These are phyloP conservation scores for Coemansia sp. DNA, from an alignment of 192 early-diverging fungal genomes.

Conservation along the genomic window DNA sequence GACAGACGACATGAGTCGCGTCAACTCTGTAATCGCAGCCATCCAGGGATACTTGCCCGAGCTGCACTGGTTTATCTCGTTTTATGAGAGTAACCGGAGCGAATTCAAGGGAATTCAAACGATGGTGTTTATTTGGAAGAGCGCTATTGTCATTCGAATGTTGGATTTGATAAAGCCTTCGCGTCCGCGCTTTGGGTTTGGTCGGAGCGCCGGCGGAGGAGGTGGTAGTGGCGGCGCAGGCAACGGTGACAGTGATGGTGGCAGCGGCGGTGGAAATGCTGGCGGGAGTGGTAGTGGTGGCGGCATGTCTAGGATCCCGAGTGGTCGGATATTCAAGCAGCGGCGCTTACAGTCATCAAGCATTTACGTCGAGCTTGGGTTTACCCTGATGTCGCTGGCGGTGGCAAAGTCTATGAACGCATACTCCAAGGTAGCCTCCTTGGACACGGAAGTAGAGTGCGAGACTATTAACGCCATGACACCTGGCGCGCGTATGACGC, in stretches of 20 bases:
- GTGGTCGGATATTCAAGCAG: conserved; percentile 39
- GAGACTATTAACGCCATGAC: conserved; percentile 54
- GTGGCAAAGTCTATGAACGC: conserved; percentile 55
- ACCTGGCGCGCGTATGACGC: conserved; percentile 18
- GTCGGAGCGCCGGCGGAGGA: conserved; percentile 30
- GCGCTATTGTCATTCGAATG: conserved; percentile 45
- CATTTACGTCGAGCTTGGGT: conserved; percentile 52
- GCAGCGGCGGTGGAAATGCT: conserved; percentile 13
- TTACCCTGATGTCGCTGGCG: conserved; percentile 49
- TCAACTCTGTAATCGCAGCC: conserved; percentile 28
- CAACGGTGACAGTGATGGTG: conserved; percentile 4
- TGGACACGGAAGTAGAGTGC: conserved; percentile 56
- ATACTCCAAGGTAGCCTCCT: conserved; percentile 46
- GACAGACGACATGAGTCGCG: conserved; percentile 39
- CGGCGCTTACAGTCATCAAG: conserved; percentile 50
- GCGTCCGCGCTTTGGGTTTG: conserved; percentile 22
- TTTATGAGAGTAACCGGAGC: conserved; percentile 36
- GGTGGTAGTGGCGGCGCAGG: conserved; percentile 8
- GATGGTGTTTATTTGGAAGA: conserved; percentile 58
- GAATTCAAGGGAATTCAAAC: conserved; percentile 39
- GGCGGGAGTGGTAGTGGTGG: conserved; percentile 7
- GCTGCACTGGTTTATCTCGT: conserved; percentile 51
- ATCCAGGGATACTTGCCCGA: conserved; percentile 47
- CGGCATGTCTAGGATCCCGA: conserved; percentile 17
- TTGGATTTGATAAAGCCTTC: conserved; percentile 30